phyloP scores from a whole-genome alignment of 441 rosid species.

The Manihot esculenta region DNA sequence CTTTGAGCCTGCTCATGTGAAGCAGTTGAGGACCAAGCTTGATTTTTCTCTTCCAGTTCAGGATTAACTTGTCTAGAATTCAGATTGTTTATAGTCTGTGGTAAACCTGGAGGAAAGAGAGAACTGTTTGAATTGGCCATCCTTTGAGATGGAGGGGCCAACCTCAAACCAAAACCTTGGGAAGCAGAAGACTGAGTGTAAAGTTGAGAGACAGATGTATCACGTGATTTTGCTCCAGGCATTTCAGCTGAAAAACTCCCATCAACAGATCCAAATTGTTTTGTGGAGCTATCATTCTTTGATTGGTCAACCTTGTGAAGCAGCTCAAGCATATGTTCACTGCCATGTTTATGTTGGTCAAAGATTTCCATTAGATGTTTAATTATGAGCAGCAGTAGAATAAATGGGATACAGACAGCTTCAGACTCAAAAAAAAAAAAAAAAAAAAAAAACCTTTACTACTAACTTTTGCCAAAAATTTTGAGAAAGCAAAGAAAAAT shows the following conservation, averaged over 20 bases:
- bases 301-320: constrained; percentile 77
- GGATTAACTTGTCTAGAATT: constrained; percentile 27
- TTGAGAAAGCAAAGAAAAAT: not conserved
- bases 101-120: constrained; percentile 25
- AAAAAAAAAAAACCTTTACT: too few species aligned
- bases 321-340: constrained; percentile 84
- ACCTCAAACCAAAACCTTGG: constrained; percentile 64
- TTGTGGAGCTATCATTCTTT: constrained; percentile 41
- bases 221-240: constrained; percentile 51
- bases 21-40: constrained; percentile 30
- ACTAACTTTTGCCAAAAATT: not conserved
- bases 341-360: constrained; percentile 29
- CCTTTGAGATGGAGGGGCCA: constrained; percentile 44
- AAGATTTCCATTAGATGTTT: constrained; percentile 3
- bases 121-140: constrained; percentile 29
- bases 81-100: constrained; percentile 24
- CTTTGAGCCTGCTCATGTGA: constrained; percentile 39
- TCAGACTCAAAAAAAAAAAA: too few species aligned
- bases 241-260: constrained; percentile 35
- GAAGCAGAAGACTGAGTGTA: constrained; percentile 51
- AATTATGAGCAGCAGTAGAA: not conserved
- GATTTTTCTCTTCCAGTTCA: constrained; percentile 32
- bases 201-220: constrained; percentile 49
- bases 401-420: not conserved
- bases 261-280: constrained; percentile 42